Conservation (phyloP, 2,329 filamentous ascomycete genomes). For the Aureobasidium sp. region DNA sequence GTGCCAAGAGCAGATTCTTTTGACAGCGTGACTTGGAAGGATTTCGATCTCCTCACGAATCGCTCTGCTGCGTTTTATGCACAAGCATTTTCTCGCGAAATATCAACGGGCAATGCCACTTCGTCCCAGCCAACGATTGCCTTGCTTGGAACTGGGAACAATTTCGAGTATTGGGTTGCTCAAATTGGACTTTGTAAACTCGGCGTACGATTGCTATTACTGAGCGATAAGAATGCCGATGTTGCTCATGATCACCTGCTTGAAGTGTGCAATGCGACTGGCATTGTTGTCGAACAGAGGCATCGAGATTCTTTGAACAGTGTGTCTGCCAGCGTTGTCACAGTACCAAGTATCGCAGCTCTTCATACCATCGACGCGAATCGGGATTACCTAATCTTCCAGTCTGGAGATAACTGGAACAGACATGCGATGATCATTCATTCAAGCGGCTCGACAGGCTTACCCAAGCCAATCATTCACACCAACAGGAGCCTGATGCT, state of each 20-base stretch:
- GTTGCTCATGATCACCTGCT: conserved; percentile 26
- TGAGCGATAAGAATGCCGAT: conserved; percentile 27
- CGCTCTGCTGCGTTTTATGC: conserved; percentile 24
- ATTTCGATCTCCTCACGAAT: conserved; percentile 19
- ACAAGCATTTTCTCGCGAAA: conserved; percentile 20
- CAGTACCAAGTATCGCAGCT: neutral
- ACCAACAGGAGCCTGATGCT: conserved; percentile 40
- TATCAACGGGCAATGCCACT: conserved; percentile 23
- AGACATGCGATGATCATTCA: conserved; percentile 37
- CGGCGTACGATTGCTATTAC: conserved; percentile 26
- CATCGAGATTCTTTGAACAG: conserved; percentile 19
- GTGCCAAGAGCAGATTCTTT: conserved; percentile 23
- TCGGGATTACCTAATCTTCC: neutral
- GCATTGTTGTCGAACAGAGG: conserved; percentile 26
- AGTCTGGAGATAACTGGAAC: conserved; percentile 28
- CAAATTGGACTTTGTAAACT: conserved; percentile 29
- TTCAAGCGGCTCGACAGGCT: conserved; percentile 50
- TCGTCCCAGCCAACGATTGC: conserved; percentile 27
- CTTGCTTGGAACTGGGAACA: conserved; percentile 26
- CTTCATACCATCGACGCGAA: neutral
- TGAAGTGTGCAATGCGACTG: conserved; percentile 23
- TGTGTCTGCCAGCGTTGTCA: neutral
- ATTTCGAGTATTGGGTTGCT: conserved; percentile 28
- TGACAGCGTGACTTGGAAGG: conserved; percentile 25
- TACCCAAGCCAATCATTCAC: conserved; percentile 55